Conservation (phyloP, 768 basidiomycete species). For the Podaxis sp. region DNA sequence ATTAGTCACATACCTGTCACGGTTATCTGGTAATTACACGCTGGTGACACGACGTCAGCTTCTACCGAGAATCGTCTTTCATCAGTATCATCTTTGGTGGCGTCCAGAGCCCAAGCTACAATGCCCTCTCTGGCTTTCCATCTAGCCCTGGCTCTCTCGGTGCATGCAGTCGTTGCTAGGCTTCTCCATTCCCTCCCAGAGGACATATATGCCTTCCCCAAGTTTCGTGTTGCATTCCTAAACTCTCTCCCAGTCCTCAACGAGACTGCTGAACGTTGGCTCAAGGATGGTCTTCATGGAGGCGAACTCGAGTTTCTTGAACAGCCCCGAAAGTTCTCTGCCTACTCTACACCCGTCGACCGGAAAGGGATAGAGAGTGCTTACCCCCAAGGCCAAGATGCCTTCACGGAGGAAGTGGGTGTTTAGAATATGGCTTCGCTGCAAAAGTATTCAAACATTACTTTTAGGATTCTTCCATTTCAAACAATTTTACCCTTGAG, state of each 20-base stretch:
- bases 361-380: slow-evolving; percentile 64
- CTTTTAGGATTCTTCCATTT: not conserved
- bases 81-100: slow-evolving; percentile 7
- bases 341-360: slow-evolving; percentile 36
- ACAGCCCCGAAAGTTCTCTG: slow-evolving; percentile 51
- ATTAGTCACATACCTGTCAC: slow-evolving; percentile 8
- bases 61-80: not conserved
- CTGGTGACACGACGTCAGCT: slow-evolving; percentile 13
- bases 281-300: slow-evolving; percentile 66
- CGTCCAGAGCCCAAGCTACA: slow-evolving; percentile 22
- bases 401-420: slow-evolving; percentile 31
- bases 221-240: slow-evolving; percentile 77
- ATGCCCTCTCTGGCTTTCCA: slow-evolving; percentile 27
- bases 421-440: slow-evolving; percentile 3
- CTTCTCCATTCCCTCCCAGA: slow-evolving; percentile 75
- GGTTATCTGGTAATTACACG: not conserved
- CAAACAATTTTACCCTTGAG: slow-evolving; percentile 57
- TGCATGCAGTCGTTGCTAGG: slow-evolving; percentile 34
- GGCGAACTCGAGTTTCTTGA: slow-evolving; percentile 79
- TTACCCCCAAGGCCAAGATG: slow-evolving; percentile 32
- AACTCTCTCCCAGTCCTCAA: slow-evolving; percentile 74
- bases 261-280: slow-evolving; percentile 75
- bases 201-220: slow-evolving; percentile 80
- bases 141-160: slow-evolving; percentile 27
- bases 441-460: not conserved